Evolutionary conservation across 2,329 filamentous ascomycete genomes (phyloP).

Genomic region (Colletotrichum sp.): DNA sequence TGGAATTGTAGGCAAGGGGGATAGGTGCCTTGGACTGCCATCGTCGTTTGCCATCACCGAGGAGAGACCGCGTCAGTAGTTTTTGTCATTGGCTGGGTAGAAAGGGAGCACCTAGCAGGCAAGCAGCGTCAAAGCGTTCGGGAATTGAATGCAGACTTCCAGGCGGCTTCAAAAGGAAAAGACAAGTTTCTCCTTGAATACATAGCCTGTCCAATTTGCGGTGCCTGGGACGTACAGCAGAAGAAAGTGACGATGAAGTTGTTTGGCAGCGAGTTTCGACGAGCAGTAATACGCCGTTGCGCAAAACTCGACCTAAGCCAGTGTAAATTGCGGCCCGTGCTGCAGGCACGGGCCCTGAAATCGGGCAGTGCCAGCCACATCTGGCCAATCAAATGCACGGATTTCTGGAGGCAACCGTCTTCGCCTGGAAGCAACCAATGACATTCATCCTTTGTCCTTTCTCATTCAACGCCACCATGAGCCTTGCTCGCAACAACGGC

Average conservation of each 20-base stretch:
- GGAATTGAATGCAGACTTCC: background rate
- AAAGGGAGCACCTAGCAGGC: background rate
- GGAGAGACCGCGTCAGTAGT: background rate
- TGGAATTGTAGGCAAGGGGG: background rate
- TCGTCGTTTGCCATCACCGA: background rate
- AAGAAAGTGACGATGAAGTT: background rate
- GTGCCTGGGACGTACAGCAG: background rate
- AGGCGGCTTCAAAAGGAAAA: background rate
- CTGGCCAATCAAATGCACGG: background rate
- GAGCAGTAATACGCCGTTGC: constrained; percentile 7
- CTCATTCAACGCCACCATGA: background rate
- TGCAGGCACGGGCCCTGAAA: background rate
- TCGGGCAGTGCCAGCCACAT: background rate
- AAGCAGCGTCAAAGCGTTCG: background rate
- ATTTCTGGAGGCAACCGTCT: background rate
- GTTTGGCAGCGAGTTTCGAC: background rate
- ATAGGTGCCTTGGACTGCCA: background rate
- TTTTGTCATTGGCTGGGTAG: background rate
- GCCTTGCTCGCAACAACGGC: background rate
- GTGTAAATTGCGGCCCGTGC: background rate
- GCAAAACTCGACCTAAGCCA: background rate
- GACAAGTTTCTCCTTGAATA: background rate
- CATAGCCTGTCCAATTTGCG: background rate
- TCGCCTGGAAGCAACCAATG: background rate
- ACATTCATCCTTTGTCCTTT: background rate